Conservation (phyloP, 2,329 filamentous ascomycete genomes). For the Elsinoe ampelina region DNA sequence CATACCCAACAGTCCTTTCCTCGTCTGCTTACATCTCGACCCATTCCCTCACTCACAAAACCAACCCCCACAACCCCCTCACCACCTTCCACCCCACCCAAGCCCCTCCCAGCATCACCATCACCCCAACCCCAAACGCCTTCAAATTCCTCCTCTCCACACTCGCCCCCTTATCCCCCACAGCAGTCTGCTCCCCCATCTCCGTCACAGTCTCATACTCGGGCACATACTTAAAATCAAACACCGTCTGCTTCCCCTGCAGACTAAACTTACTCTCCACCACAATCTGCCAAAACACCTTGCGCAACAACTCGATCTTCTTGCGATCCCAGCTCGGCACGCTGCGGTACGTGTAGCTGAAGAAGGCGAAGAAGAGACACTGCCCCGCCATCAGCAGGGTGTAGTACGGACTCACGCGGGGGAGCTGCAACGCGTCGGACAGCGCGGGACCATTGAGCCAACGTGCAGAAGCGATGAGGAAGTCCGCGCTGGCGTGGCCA, state of each 20-base stretch:
- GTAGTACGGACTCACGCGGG: slow-evolving; percentile 49
- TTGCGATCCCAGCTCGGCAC: slow-evolving; percentile 41
- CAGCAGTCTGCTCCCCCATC: slow-evolving; percentile 35
- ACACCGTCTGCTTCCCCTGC: slow-evolving; percentile 50
- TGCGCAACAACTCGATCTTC: slow-evolving; percentile 44
- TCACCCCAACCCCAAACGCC: slow-evolving; percentile 35
- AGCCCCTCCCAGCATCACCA: slow-evolving; percentile 22
- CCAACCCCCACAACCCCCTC: neutral
- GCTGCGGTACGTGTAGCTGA: slow-evolving; percentile 44
- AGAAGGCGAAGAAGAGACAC: slow-evolving; percentile 54
- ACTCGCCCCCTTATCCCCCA: slow-evolving; percentile 29
- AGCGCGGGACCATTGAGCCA: slow-evolving; percentile 62
- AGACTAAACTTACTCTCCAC: slow-evolving; percentile 57
- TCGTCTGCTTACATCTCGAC: neutral
- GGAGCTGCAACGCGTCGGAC: slow-evolving; percentile 50
- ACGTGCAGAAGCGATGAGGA: slow-evolving; percentile 58
- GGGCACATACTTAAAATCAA: slow-evolving; percentile 64
- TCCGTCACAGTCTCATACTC: slow-evolving; percentile 43
- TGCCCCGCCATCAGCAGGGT: slow-evolving; percentile 53
- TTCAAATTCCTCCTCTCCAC: slow-evolving; percentile 42
- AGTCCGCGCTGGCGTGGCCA: slow-evolving; percentile 53
- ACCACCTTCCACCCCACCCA: slow-evolving; percentile 19
- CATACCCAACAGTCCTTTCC: neutral
- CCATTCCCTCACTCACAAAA: neutral
- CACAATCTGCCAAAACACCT: slow-evolving; percentile 50